Conservation (phyloP, 768 basidiomycete genomes). For the Mrakia frigida region DNA sequence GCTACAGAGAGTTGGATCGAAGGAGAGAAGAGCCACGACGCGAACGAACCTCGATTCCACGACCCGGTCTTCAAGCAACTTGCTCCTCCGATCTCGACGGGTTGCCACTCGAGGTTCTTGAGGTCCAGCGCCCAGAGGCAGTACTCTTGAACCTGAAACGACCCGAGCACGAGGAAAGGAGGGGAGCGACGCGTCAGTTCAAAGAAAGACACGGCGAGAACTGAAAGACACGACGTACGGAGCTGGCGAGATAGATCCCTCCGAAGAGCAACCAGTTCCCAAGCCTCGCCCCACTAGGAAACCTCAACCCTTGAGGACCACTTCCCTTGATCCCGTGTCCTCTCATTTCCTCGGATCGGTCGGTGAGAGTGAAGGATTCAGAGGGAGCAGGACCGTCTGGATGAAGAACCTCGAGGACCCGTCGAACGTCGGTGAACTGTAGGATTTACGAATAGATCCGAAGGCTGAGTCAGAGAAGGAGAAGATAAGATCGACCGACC, state of each 20-base stretch:
- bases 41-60: conserved; percentile 72
- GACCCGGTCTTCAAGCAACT: conserved; percentile 51
- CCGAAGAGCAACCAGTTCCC: conserved; percentile 83
- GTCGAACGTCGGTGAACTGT: conserved; percentile 88
- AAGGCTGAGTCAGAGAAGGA: conserved; percentile 5
- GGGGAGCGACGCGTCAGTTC: too few relatives aligned
- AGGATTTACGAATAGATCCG: neutral
- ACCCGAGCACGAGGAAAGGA: neutral
- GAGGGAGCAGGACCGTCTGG: conserved; percentile 49
- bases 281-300: conserved; percentile 88
- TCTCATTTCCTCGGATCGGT: conserved; percentile 73
- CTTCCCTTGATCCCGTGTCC: conserved; percentile 52
- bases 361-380: conserved; percentile 65
- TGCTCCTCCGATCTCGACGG: conserved; percentile 35
- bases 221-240: conserved; percentile 43
- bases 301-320: conserved; percentile 82
- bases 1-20: too few relatives aligned
- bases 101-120: conserved; percentile 38
- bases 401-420: conserved; percentile 86
- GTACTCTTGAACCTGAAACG: conserved; percentile 65
- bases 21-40: neutral
- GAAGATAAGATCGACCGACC: neutral
- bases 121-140: conserved; percentile 95
- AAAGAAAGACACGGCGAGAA: too few relatives aligned
- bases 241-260: conserved; percentile 90